Evolutionary conservation across 2,329 filamentous ascomycete genomes (phyloP), one percentile per base, ranked within the genome.

Genomic region (Penicillium verrucosum): DNA sequence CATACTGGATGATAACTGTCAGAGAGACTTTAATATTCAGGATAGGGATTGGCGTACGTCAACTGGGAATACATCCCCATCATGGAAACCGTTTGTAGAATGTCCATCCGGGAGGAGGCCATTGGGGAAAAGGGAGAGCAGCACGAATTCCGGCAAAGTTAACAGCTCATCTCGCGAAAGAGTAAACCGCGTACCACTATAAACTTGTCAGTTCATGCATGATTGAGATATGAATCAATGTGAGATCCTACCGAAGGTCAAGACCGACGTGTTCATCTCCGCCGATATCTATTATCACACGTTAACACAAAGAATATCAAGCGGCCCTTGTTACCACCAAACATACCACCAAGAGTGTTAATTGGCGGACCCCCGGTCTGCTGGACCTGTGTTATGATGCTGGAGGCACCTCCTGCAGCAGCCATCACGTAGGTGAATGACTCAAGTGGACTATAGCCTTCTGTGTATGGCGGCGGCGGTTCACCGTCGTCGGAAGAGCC

Each of bases 311-410:
- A 37, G 14, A 6, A 16, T 4, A 29, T n/a, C 11, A 37, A 29
- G 5, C 8, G 3, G 10, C 18, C 16, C n/a, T 29, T 7, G 12
- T 29, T 32, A 12, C 2, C 12, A 12, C 2, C 12, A 12, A 52
- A 25, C 50, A 70, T 78, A 92, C 90, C 90, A 85, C 90, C 91
- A 59, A 97, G 82, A 54, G 90, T 89, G 76, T 94, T 96, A 67
- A 97, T 86, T 37, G 92, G 89, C 68, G 92, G 89, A 23, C 84
- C 82, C 49, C 89, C 92, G 64, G 89, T 89, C 78, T 99, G 94
- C 74, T 96, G 92, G 68, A 99, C 94, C 80, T 99, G 94, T 77
- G 94, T 99, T 79, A 99, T 96, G 73, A 99, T 96, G 85, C 94
- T 97, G 80, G 92, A 89, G 68, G 92, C 90, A 80, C 92, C 93